phyloP scores from a whole-genome alignment of 2,329 filamentous ascomycete genomes.

The Fusarium haematococcum region DNA sequence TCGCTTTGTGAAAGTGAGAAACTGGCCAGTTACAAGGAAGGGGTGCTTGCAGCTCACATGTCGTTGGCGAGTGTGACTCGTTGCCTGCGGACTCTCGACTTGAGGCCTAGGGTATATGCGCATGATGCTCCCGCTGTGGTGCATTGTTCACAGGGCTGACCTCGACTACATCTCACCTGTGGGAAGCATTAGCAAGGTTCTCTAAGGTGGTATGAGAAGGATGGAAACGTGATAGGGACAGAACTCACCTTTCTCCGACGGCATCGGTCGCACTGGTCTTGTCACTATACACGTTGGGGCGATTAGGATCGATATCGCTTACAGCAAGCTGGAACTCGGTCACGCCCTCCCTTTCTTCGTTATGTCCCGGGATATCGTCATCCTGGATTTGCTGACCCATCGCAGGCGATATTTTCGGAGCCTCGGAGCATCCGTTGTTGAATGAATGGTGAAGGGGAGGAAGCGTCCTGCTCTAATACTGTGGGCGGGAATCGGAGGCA shows the following conservation, averaged over 20 bases:
- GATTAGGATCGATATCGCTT: background rate
- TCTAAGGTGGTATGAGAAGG: background rate
- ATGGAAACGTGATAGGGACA: background rate
- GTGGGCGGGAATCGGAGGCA: background rate
- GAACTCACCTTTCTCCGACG: background rate
- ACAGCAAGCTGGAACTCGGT: background rate
- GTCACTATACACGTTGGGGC: background rate
- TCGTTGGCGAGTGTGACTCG: background rate
- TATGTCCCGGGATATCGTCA: background rate
- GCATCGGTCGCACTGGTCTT: background rate
- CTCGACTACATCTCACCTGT: constrained; percentile 30
- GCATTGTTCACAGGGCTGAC: constrained; percentile 23
- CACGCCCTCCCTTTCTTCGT: background rate
- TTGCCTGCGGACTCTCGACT: background rate
- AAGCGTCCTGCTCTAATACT: background rate
- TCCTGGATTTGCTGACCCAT: background rate
- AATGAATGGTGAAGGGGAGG: background rate
- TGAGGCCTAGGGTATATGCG: constrained; percentile 8
- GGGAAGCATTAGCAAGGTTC: constrained; percentile 39
- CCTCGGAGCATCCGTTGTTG: background rate
- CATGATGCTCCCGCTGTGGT: constrained; percentile 11
- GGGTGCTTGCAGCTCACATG: background rate
- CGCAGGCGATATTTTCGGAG: background rate
- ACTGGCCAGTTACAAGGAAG: background rate
- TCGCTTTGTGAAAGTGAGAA: background rate